A percentile compares a stretch with the other conserved stretches of the same genome.
Conservation (phyloP, 257 asterid genomes). For the Primulina eburnea region DNA sequence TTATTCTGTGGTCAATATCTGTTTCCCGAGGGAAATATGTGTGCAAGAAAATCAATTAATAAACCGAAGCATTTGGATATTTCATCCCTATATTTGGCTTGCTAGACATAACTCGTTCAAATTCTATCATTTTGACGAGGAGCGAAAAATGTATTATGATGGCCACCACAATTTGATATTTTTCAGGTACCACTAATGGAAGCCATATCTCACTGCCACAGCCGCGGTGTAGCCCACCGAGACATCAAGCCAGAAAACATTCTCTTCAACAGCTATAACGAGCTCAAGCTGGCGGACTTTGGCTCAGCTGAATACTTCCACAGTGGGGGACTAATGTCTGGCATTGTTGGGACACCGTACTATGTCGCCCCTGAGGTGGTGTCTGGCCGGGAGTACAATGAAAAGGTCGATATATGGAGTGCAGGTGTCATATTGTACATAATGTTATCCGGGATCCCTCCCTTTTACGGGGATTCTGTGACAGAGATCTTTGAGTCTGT, state of each 20-base stretch:
- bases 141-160: too few relatives aligned
- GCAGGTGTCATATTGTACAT: constrained; percentile 56
- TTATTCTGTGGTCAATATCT: too few relatives aligned
- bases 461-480: constrained; percentile 53
- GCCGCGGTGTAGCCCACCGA: constrained; percentile 61
- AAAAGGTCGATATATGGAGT: constrained; percentile 64
- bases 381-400: constrained; percentile 42
- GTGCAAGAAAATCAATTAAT: too few relatives aligned
- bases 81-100: too few relatives aligned
- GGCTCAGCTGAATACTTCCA: constrained; percentile 66
- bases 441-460: constrained; percentile 53
- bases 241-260: constrained; percentile 82
- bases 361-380: constrained; percentile 61
- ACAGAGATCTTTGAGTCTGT: constrained; percentile 46
- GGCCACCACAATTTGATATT: neutral
- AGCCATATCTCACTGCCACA: constrained; percentile 75
- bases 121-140: too few relatives aligned
- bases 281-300: constrained; percentile 71
- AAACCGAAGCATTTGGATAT: too few relatives aligned
- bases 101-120: too few relatives aligned
- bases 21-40: too few relatives aligned
- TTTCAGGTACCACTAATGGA: constrained; percentile 70
- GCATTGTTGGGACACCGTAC: constrained; percentile 56
- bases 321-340: constrained; percentile 43
- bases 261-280: constrained; percentile 45